Percentiles rank a stretch among this genome's conserved stretches.
These are phyloP conservation scores for Rhododendron ferrugineum DNA, from an alignment of 148 eudicot genomes.

Conservation along the genomic window DNA sequence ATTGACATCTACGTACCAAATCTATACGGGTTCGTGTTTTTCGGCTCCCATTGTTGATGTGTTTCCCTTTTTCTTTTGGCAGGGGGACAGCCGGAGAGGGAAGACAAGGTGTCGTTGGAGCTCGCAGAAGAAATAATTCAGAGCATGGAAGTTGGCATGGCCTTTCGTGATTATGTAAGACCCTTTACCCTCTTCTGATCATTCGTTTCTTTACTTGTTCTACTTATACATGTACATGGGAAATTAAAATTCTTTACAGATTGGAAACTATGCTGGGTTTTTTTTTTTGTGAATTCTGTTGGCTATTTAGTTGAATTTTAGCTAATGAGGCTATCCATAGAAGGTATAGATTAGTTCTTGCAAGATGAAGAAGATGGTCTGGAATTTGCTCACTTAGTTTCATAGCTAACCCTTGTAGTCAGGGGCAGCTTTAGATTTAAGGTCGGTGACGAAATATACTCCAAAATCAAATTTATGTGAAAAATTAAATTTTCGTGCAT, in stretches of 20 bases:
- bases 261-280: neutral
- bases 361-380: neutral
- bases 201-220: neutral
- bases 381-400: neutral
- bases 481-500: neutral
- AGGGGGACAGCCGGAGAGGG: slow-evolving; percentile 57
- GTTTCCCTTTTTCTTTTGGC: neutral
- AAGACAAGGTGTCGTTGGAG: slow-evolving; percentile 80
- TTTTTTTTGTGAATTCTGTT: neutral
- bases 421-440: neutral
- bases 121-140: slow-evolving; percentile 80
- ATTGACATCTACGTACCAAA: neutral
- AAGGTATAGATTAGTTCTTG: neutral
- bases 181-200: neutral
- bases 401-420: neutral
- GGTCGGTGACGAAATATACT: too few species aligned
- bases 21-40: neutral
- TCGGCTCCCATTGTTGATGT: neutral
- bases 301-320: neutral
- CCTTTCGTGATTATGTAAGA: slow-evolving; percentile 87
- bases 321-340: neutral
- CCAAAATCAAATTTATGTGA: neutral
- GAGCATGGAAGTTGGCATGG: slow-evolving; percentile 99
- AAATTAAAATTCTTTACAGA: neutral
- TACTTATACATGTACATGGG: neutral